Evolutionary conservation across 805 yeast species (phyloP).

Genomic region (Metschnikowia picachoensis): DNA sequence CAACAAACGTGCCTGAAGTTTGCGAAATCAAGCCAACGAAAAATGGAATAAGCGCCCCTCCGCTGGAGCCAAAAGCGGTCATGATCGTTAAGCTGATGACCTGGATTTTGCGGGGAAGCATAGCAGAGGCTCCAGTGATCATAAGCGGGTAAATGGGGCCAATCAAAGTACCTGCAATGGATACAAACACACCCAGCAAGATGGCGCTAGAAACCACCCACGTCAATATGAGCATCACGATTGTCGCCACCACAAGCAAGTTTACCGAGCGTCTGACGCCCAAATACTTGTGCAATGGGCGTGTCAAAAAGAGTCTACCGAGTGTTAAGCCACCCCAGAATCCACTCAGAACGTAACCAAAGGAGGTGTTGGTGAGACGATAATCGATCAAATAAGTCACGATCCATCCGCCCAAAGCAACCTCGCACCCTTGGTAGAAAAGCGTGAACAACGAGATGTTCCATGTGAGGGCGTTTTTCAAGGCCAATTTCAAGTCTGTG

Average conservation of each 20-base stretch:
- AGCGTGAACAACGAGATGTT: conserved; percentile 17
- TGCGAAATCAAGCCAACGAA: conserved; percentile 22
- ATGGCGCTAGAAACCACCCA: conserved; percentile 17
- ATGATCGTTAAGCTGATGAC: conserved; percentile 22
- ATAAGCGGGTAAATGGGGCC: conserved; percentile 24
- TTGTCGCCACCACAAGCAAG: conserved; percentile 11
- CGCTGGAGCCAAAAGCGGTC: conserved; percentile 25
- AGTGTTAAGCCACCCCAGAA: conserved; percentile 26
- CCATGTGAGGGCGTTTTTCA: conserved; percentile 20
- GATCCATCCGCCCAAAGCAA: conserved; percentile 24
- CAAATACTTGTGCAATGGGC: conserved; percentile 14
- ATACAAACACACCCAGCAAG: conserved; percentile 17
- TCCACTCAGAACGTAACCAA: conserved; percentile 23
- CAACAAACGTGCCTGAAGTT: conserved; percentile 21
- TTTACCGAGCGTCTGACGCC: conserved; percentile 19
- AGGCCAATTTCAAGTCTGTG: conserved; percentile 15
- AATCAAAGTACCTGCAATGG: conserved; percentile 18
- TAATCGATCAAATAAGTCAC: conserved; percentile 23
- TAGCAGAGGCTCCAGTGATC: conserved; percentile 19
- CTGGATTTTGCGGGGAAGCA: conserved; percentile 24
- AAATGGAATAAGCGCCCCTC: conserved; percentile 24
- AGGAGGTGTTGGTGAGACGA: conserved; percentile 16
- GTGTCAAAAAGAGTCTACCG: conserved; percentile 20
- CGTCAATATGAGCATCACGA: conserved; percentile 14
- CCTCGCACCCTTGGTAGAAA: conserved; percentile 23